Evolutionary conservation across 805 yeast species (phyloP), one percentile per base, ranked within the genome.

Genomic region (Candida krabiensis): DNA sequence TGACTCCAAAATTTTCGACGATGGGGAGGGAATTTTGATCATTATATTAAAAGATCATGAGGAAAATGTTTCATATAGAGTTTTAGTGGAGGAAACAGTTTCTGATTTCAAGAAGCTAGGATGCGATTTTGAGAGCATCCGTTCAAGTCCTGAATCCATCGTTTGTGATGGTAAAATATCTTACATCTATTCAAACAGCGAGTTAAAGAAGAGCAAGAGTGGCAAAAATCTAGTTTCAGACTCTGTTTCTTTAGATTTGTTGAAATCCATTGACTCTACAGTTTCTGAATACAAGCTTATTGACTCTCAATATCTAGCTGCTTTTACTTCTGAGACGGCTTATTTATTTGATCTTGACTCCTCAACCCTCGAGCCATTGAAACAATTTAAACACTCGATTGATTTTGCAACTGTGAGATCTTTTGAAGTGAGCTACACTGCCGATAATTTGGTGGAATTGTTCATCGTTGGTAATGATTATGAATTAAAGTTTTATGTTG

Each of bases 331-430:
- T 4, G 30, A 46, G 4, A 19, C 24, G 1, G 22, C 48, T 3
- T 43, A 21, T n/a, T 24, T 58, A 4, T 50, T 48, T 26, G 61
- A 62, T 31, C 21, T 44, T 15, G 50, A 51, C 25, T 30, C 45
- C 6, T 23, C 15, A 16, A 36, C 26, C n/a, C 25, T 5, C 5
- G 13, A 15, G 6, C 41, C 49, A 7, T 19, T 39, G 8, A 8
- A 19, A 1, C 19, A 29, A 0, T 33, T 39, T 26, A 24, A 25
- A 6, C 31, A 47, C 4, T 51, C 55, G 3, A 41, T 51, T 34
- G 35, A 43, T 3, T 50, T 53, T 13, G 50, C 43, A 16, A 40
- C 51, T 15, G 54, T 56, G 31, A 9, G 9, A 1, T 33, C 34
- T 12, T 47, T 36, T 24, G 41, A 42, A 9, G 40, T 42, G 15